These are phyloP conservation scores for Tephrocybe sp. DNA, from an alignment of 768 basidiomycete species.

Conservation along the genomic window DNA sequence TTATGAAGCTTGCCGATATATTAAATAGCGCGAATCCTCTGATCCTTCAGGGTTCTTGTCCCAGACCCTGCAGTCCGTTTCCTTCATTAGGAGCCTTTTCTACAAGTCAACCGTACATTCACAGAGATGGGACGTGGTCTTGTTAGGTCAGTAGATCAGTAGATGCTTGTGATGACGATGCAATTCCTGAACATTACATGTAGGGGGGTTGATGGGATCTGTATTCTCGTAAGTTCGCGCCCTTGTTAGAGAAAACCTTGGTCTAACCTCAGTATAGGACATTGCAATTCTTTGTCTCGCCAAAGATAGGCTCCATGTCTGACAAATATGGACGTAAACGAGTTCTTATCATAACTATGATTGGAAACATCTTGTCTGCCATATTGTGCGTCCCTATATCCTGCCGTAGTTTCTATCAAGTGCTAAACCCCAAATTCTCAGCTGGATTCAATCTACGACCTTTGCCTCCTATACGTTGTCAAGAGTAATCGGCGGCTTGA, in stretches of 20 bases:
- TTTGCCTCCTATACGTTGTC: slow-evolving; percentile 91
- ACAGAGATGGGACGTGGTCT: slow-evolving; percentile 89
- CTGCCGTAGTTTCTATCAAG: background rate
- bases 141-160: slow-evolving; percentile 64
- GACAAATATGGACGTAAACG: slow-evolving; percentile 89
- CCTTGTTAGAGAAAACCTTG: slow-evolving; percentile 15
- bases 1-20: slow-evolving; percentile 6
- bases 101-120: slow-evolving; percentile 60
- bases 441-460: slow-evolving; percentile 88
- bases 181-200: slow-evolving; percentile 1
- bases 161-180: background rate
- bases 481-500: slow-evolving; percentile 87
- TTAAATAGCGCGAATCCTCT: slow-evolving; percentile 64
- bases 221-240: slow-evolving; percentile 78
- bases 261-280: slow-evolving; percentile 48
- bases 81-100: slow-evolving; percentile 62
- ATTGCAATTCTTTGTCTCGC: slow-evolving; percentile 82
- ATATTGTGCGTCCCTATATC: slow-evolving; percentile 55
- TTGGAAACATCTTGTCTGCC: slow-evolving; percentile 92
- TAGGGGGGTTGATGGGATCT: slow-evolving; percentile 90
- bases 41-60: slow-evolving; percentile 73
- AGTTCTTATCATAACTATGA: slow-evolving; percentile 83
- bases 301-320: slow-evolving; percentile 78
- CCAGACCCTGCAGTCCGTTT: slow-evolving; percentile 66
- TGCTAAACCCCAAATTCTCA: slow-evolving; percentile 25